These are phyloP conservation scores for Bathelium albidoporum DNA, from an alignment of 495 filamentous ascomycete species.

Conservation along the genomic window DNA sequence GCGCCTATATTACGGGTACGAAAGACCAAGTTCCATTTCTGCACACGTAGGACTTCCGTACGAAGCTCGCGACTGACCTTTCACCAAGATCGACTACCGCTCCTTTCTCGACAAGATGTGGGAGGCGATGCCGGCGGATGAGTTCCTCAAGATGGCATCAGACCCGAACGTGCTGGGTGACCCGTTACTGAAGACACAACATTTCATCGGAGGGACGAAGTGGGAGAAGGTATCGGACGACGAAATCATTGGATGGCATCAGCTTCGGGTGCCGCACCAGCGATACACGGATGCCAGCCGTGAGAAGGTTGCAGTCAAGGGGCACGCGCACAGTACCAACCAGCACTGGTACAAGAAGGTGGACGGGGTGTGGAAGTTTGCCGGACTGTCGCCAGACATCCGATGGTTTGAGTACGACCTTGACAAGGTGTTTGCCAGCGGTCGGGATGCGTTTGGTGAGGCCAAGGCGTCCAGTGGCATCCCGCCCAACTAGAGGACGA, in stretches of 20 bases:
- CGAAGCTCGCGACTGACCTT: neutral
- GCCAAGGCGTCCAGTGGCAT: conserved; percentile 1
- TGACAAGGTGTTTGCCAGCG: conserved; percentile 33
- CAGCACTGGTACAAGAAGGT: conserved; percentile 66
- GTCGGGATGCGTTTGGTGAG: conserved; percentile 29
- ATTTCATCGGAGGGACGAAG: conserved; percentile 61
- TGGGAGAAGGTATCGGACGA: conserved; percentile 63
- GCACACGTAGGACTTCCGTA: neutral
- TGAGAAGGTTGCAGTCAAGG: conserved; percentile 46
- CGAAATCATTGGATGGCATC: conserved; percentile 62
- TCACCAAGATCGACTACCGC: conserved; percentile 60
- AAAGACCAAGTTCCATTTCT: neutral
- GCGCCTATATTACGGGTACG: conserved; percentile 42
- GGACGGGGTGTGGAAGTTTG: conserved; percentile 74
- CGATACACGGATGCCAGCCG: conserved; percentile 47
- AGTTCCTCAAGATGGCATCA: conserved; percentile 61
- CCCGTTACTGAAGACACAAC: conserved; percentile 61
- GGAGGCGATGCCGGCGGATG: conserved; percentile 62
- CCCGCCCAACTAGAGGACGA: neutral
- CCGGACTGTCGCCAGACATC: conserved; percentile 60
- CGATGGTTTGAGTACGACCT: conserved; percentile 67
- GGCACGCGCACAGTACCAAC: conserved; percentile 62
- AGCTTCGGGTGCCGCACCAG: conserved; percentile 67
- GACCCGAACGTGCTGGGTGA: conserved; percentile 61
- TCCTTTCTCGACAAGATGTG: conserved; percentile 61